Evolutionary conservation across 2,329 filamentous ascomycete genomes (phyloP), one percentile per base, ranked within the genome.

Genomic region (Fusarium zealandicum): DNA sequence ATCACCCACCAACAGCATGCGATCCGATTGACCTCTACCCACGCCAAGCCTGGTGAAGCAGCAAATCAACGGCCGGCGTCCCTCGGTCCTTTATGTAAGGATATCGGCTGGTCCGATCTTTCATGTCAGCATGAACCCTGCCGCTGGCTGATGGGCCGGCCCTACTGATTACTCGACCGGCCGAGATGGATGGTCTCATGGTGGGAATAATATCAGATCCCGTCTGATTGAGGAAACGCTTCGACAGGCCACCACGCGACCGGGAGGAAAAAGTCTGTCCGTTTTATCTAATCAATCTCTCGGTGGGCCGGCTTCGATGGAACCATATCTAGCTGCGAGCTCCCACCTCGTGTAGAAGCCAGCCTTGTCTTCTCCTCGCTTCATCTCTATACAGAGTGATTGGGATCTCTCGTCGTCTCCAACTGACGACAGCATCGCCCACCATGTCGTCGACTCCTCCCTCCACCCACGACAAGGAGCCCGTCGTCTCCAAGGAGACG

Each of bases 231-330:
- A 22, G 31, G 31, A 33, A 18, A 27, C 31, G 37, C 49, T 45
- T 45, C 27, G 32, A 31, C 46, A 46, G 33, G 35, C 12, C 27
- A 32, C n/a, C 10, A 30, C 20, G 6, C 20, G 20, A 20, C 4
- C 20, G 25, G 27, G 9, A 41, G 3, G n/a, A 27, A 49, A 28
- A 20, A 12, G 30, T 50, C 25, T 16, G 13, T 8, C 28, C 38
- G 20, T n/a, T 35, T 60, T 54, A 60, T 60, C 57, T 60, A 61
- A 60, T 60, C 57, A 54, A 60, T 60, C 57, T 57, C n/a, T n/a
- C 20, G 20, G 35, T 20, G 25, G 45, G 45, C 51, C 56, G 20
- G 32, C 40, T 8, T 20, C 16, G 12, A 2, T n/a, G 13, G n/a
- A 17, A 12, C 3, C 14, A 27, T 37, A 44, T 58, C 49, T 43